Percentiles rank a stretch among this genome's conserved stretches.
phyloP scores from a whole-genome alignment of 2,329 filamentous ascomycete species.

The Venturia effusa region DNA sequence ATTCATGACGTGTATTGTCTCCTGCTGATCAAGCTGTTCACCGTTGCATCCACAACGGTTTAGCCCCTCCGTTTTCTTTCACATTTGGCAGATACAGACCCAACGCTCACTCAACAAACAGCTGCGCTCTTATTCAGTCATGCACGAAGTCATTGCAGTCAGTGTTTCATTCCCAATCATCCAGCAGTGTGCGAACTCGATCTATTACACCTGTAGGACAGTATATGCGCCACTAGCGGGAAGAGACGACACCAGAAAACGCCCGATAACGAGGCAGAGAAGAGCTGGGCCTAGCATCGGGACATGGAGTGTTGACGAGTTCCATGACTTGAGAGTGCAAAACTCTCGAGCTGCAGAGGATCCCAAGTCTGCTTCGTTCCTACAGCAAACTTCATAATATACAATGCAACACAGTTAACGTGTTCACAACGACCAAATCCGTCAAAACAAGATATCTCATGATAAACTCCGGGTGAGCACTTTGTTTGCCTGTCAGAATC shows the following conservation, averaged over 20 bases:
- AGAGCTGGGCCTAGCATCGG: background rate
- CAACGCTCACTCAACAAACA: no score
- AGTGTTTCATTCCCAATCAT: no score
- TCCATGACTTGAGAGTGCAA: background rate
- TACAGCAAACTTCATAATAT: background rate
- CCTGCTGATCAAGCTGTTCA: background rate
- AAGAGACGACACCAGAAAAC: no score
- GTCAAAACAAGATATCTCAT: background rate
- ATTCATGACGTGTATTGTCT: background rate
- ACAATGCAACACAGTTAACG: background rate
- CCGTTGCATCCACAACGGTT: no score
- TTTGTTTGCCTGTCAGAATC: background rate
- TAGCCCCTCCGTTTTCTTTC: no score
- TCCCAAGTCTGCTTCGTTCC: background rate
- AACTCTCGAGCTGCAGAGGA: background rate
- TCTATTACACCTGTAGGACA: no score
- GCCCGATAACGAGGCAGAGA: background rate
- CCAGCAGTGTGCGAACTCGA: no score
- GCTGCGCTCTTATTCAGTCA: no score
- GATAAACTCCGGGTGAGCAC: background rate
- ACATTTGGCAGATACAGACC: no score
- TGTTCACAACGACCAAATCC: background rate
- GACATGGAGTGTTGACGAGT: background rate
- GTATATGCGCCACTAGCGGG: no score
- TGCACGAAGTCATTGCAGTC: no score